These are phyloP conservation scores for Cladosporium sp. DNA, from an alignment of 2,329 filamentous ascomycete genomes.

Conservation along the genomic window DNA sequence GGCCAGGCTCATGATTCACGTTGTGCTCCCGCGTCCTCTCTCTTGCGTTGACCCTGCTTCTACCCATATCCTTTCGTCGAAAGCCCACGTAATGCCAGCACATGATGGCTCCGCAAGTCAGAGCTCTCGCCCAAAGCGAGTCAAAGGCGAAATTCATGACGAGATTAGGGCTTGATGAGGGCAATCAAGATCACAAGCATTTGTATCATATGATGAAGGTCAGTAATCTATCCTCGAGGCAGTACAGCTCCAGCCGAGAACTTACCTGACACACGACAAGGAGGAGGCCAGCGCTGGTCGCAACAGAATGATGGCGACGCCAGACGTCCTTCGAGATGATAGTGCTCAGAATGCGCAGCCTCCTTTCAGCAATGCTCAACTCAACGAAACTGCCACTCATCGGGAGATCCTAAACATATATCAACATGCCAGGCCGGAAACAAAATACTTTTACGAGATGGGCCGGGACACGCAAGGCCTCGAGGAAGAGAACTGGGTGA, in stretches of 20 bases:
- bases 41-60: neutral
- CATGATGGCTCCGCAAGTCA: constrained; percentile 28
- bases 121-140: constrained; percentile 40
- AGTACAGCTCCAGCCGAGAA: neutral
- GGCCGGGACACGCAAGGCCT: constrained; percentile 39
- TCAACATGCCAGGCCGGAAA: constrained; percentile 35
- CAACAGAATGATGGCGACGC: constrained; percentile 38
- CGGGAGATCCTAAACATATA: constrained; percentile 42
- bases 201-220: constrained; percentile 45
- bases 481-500: constrained; percentile 48
- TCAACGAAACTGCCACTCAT: constrained; percentile 47
- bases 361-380: constrained; percentile 45
- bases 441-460: constrained; percentile 38
- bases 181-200: constrained; percentile 31
- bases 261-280: constrained; percentile 23
- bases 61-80: no score
- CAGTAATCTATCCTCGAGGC: neutral
- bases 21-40: neutral
- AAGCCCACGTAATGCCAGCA: constrained; percentile 8
- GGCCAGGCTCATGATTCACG: no score
- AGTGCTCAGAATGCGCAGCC: constrained; percentile 33
- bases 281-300: constrained; percentile 41
- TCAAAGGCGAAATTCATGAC: constrained; percentile 42
- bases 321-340: constrained; percentile 29
- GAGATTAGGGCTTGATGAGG: constrained; percentile 38